phyloP scores from a whole-genome alignment of 306 rosid genomes.

The Cicer cuneatum region DNA sequence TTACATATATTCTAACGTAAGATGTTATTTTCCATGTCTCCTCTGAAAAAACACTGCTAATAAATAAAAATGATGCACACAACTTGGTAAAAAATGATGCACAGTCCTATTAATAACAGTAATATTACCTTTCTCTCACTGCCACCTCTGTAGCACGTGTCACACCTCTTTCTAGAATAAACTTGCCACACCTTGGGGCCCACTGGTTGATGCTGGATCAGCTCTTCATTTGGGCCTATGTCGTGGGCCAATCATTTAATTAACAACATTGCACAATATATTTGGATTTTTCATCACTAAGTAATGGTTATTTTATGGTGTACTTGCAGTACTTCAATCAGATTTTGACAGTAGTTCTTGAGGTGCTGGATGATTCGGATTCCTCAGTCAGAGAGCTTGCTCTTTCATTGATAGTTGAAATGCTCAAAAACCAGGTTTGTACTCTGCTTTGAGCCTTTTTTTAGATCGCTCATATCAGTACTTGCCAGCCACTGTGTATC shows the following conservation, averaged over 20 bases:
- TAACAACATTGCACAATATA: slow-evolving; percentile 15
- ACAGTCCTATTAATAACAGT: too few relatives aligned
- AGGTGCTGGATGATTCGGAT: slow-evolving; percentile 92
- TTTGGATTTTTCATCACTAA: slow-evolving; percentile 19
- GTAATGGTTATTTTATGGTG: slow-evolving; percentile 48
- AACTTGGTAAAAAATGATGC: too few relatives aligned
- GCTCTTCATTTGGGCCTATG: too few relatives aligned
- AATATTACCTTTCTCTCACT: too few relatives aligned
- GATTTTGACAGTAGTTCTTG: slow-evolving; percentile 91
- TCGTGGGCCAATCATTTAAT: neutral
- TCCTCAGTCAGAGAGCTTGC: slow-evolving; percentile 81
- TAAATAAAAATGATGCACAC: too few relatives aligned
- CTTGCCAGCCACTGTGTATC: neutral
- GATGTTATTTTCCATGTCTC: neutral
- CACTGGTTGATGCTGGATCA: too few relatives aligned
- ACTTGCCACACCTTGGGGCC: too few relatives aligned
- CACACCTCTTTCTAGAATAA: too few relatives aligned
- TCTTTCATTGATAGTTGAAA: slow-evolving; percentile 76
- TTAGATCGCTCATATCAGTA: slow-evolving; percentile 6
- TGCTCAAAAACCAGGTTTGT: slow-evolving; percentile 86
- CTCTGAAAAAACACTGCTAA: neutral
- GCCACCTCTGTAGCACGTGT: too few relatives aligned
- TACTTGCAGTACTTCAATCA: slow-evolving; percentile 97
- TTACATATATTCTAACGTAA: neutral
- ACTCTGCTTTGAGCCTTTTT: slow-evolving; percentile 20